Evolutionary conservation across 2,329 filamentous ascomycete species (phyloP).

Genomic region (Neophaeococcomyces mojaviensis): DNA sequence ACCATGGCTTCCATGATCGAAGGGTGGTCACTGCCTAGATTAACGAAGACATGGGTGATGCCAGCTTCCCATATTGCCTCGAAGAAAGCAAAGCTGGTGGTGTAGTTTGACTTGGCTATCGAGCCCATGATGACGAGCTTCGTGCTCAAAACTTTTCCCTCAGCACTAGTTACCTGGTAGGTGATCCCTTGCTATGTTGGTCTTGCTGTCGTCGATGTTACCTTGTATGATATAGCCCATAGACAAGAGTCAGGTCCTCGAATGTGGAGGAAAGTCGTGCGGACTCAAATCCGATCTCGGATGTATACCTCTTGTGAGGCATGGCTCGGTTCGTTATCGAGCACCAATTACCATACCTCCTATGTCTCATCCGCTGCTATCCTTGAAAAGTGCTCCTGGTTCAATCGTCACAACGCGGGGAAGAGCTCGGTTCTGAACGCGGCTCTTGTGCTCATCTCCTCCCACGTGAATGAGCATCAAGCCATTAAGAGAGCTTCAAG

Average conservation of each 20-base stretch:
- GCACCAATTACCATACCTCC: too few relatives aligned
- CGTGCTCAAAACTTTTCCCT: not conserved
- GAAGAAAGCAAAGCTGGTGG: conserved; percentile 73
- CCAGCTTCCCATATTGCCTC: conserved; percentile 67
- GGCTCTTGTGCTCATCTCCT: not conserved
- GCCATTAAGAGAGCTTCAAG: not conserved
- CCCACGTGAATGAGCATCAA: not conserved
- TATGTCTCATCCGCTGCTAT: not conserved
- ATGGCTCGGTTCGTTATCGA: too few relatives aligned
- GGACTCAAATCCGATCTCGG: too few relatives aligned
- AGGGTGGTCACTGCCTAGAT: conserved; percentile 55
- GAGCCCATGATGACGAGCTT: conserved; percentile 2
- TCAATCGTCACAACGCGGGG: not conserved
- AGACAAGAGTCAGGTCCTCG: too few relatives aligned
- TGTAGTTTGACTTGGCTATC: conserved; percentile 41
- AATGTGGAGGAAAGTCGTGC: too few relatives aligned
- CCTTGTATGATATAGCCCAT: too few relatives aligned
- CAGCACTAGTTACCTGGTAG: too few relatives aligned
- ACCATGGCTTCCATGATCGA: conserved; percentile 75
- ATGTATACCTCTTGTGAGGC: too few relatives aligned
- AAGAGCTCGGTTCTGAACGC: not conserved
- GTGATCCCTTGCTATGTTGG: too few relatives aligned
- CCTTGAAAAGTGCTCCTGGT: not conserved
- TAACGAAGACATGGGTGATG: conserved; percentile 46
- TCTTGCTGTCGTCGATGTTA: too few relatives aligned